Evolutionary conservation across 2,329 filamentous ascomycete genomes (phyloP), one percentile per base, ranked within the genome.

Genomic region (Cladosporium sp.): DNA sequence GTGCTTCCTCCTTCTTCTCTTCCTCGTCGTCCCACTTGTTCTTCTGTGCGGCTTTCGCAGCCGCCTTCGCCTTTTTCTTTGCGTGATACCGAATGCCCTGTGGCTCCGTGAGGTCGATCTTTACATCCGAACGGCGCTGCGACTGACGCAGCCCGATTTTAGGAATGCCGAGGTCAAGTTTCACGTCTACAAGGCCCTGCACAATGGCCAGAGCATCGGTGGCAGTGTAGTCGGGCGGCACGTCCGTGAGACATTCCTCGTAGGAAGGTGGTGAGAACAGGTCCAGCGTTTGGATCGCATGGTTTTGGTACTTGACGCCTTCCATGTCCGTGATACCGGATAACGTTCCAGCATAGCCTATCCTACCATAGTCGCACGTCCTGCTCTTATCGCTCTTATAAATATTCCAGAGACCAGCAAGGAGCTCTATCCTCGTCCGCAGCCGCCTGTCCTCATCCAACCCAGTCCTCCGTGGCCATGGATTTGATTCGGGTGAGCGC

Each of bases 61-160:
- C 73, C 30, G 76, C 70, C 61, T 79, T 78, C 34, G 74, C 73
- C 37, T 77, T 77, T 63, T 79, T 79, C 59, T 76, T 74, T 34
- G 78, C 79, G 67, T 87, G 80, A 54, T 78, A 70, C 37, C 72
- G 74, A 61, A 79, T 66, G 36, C 76, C 73, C 79, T 84, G 51
- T 78, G 81, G 42, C 25, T 79, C 82, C 20, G 76, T 75, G 59
- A 88, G 83, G 67, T 89, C 85, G 52, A 89, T 74, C 30, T 76
- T 72, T 19, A 61, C 61, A 34, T 66, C 52, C 75, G 68, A 39
- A 19, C 54, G 52, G 12, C 52, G 52, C 36, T 49, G 28, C 39
- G 74, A 37, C 28, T 51, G 47, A 47, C 37, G 52, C 28, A 22
- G 22, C 19, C 30, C 25, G 2, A 42, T 12, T 14, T 49, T 11